Evolutionary conservation across 2,329 filamentous ascomycete genomes (phyloP), one percentile per base, ranked within the genome.

Genomic region (Nothomitra cinnamomea): DNA sequence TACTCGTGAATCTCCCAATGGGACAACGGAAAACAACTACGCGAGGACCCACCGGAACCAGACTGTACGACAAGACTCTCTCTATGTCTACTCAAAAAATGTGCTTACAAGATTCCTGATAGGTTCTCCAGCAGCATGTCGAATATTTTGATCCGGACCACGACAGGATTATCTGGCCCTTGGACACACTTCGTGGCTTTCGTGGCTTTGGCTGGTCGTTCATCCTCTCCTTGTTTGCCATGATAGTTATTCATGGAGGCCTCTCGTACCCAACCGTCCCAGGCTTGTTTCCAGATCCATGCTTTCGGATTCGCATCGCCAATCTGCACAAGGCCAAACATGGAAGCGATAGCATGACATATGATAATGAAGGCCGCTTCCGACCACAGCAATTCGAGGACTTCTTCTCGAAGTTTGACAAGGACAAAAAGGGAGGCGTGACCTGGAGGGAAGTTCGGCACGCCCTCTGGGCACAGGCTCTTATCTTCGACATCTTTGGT

Each of bases 111-210:
- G 28, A 4, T 32, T 10, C 28, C 10, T 32, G 5, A n/a, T 53
- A 60, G 61, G 69, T 76, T 12, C 66, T 78, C 2, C 72, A 76
- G 59, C 74, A 78, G 58, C 75, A 78, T 60, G 68, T 69, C 58
- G 64, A 65, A 21, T 77, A 74, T 65, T 78, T 73, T 58, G 75
- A 78, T 60, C 58, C 63, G 8, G 74, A 77, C 59, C 58, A 62
- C 25, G 75, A 77, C 59, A 71, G 71, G 35, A 62, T 77, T n/a
- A 72, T 78, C 56, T 76, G 69, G 69, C 74, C 75, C 0, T 59
- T 57, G 1, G 74, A 77, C 60, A 77, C 74, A 1, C 77, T 68
- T 61, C 50, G 55, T 17, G 72, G 72, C 10, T 73, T 73, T 59
- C 64, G 68, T 45, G 61, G 62, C 3, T 66, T 73, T 15, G 73